These are phyloP conservation scores for Rhododendron simsii DNA, from an alignment of 148 eudicot genomes.

Conservation along the genomic window DNA sequence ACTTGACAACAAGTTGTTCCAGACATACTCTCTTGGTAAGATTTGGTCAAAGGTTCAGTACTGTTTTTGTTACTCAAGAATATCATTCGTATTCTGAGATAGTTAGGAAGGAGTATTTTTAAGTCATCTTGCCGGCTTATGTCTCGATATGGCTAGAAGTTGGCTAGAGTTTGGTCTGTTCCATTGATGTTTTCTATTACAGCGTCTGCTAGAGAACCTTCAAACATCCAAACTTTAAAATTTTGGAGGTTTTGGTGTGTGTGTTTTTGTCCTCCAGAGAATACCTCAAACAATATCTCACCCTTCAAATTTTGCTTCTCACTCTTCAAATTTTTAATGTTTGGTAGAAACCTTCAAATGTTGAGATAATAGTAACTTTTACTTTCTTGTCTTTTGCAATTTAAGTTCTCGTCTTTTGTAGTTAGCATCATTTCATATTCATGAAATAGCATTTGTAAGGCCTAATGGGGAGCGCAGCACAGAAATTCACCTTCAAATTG, in stretches of 20 bases:
- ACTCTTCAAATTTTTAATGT: neutral
- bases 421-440: neutral
- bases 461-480: neutral
- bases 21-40: slow-evolving; percentile 79
- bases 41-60: neutral
- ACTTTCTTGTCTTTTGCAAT: neutral
- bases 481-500: neutral
- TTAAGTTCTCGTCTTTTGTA: neutral
- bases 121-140: neutral
- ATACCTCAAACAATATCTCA: neutral
- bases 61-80: neutral
- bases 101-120: neutral
- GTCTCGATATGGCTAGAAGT: neutral
- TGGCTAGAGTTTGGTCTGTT: neutral
- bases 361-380: neutral
- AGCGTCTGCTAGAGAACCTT: neutral
- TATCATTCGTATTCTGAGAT: neutral
- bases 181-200: neutral
- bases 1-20: slow-evolving; percentile 68
- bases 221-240: neutral
- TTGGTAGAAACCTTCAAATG: neutral
- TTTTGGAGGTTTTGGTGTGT: neutral
- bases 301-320: neutral
- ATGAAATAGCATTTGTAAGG: neutral
- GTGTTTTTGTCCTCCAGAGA: neutral